A percentile compares a stretch with the other conserved stretches of the same genome.
Conservation (phyloP, 345 rosid genomes). For the Eucalyptus polyanthemos region DNA sequence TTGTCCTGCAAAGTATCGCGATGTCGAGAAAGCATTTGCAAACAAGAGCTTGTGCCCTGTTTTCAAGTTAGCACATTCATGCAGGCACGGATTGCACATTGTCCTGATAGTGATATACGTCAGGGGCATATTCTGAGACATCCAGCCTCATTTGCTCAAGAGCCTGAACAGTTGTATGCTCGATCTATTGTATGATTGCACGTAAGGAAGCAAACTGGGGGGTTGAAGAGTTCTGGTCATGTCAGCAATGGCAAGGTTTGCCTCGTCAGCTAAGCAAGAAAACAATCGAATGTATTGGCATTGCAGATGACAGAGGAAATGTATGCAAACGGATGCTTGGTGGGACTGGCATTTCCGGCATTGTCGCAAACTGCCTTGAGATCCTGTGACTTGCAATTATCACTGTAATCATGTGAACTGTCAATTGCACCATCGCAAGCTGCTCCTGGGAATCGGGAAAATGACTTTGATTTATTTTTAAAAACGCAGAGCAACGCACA, state of each 20-base stretch:
- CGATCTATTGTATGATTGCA: background rate
- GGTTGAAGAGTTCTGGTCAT: conserved; percentile 28
- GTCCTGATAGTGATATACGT: too few relatives aligned
- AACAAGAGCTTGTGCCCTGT: too few relatives aligned
- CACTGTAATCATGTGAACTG: background rate
- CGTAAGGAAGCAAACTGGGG: conserved; percentile 35
- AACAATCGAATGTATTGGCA: conserved; percentile 37
- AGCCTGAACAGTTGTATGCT: background rate
- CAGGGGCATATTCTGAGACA: background rate
- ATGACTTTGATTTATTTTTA: conserved; percentile 7
- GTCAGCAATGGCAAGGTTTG: conserved; percentile 34
- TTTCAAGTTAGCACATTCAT: too few relatives aligned
- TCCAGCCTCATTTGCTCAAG: background rate
- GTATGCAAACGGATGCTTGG: conserved; percentile 35
- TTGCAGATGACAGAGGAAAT: conserved; percentile 54
- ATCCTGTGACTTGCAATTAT: background rate
- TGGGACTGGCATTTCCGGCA: background rate
- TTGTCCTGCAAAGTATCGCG: too few relatives aligned
- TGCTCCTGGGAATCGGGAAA: background rate
- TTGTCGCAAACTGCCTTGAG: background rate
- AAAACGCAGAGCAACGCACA: conserved; percentile 40
- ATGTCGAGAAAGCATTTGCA: too few relatives aligned
- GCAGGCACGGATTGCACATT: too few relatives aligned
- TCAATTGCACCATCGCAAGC: background rate
- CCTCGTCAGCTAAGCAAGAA: conserved; percentile 36